Conservation (phyloP, 208 protist genomes). For the Porcisia deanei region DNA sequence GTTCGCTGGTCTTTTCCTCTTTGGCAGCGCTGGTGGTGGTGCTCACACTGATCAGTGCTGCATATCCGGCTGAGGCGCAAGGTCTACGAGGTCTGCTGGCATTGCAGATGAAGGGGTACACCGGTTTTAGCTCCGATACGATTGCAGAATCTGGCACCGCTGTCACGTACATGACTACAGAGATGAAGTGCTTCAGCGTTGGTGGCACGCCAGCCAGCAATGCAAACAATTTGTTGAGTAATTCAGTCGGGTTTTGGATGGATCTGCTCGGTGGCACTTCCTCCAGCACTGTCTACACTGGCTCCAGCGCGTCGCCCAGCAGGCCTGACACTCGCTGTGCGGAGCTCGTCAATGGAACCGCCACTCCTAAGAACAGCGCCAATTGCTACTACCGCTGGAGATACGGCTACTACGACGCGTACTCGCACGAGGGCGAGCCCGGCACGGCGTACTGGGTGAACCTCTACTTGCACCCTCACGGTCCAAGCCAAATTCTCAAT, state of each 20-base stretch:
- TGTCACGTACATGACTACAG: constrained; percentile 12
- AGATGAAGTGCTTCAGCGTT: constrained; percentile 15
- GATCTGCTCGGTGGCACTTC: constrained; percentile 2
- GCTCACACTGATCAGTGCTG: constrained; percentile 7
- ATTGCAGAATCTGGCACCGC: not conserved
- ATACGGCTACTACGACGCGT: constrained; percentile 48
- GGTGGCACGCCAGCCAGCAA: constrained; percentile 29
- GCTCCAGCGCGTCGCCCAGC: constrained; percentile 30
- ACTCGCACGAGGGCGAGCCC: constrained; percentile 37
- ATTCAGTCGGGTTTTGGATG: constrained; percentile 14
- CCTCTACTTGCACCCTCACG: constrained; percentile 20
- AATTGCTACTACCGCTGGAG: constrained; percentile 55
- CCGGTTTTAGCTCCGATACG: not conserved
- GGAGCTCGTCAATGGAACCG: not conserved
- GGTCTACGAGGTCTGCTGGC: constrained; percentile 23
- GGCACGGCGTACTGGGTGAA: constrained; percentile 49
- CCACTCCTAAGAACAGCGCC: constrained; percentile 18
- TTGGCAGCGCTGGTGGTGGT: constrained; percentile 20
- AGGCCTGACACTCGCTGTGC: constrained; percentile 16
- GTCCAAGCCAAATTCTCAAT: constrained; percentile 25
- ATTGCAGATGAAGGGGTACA: constrained; percentile 35
- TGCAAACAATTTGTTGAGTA: constrained; percentile 13
- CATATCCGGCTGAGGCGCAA: constrained; percentile 9
- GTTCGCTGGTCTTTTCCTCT: not conserved
- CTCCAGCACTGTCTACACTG: constrained; percentile 28